Evolutionary conservation across 1,284 basidiomycete genomes (phyloP).

Genomic region (Sporisorium graminicola): DNA sequence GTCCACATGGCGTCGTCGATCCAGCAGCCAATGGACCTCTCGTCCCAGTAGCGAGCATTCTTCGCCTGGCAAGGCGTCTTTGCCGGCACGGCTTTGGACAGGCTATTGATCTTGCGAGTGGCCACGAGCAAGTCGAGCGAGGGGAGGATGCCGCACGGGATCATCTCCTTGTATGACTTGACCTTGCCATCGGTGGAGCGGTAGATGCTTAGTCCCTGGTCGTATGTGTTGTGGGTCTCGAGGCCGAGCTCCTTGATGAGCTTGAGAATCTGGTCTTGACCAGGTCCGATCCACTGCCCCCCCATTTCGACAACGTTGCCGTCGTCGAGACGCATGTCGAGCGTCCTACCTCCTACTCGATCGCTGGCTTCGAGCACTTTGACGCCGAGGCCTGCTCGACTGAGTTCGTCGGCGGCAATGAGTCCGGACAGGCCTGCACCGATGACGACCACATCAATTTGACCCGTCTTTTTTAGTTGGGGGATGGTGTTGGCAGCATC

Average conservation of each 20-base stretch:
- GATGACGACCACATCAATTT: constrained; percentile 70
- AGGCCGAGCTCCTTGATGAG: constrained; percentile 71
- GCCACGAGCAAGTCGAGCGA: constrained; percentile 41
- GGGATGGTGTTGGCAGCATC: not conserved
- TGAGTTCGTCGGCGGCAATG: constrained; percentile 71
- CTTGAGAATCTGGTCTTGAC: constrained; percentile 71
- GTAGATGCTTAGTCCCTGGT: constrained; percentile 42
- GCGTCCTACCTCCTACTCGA: constrained; percentile 72
- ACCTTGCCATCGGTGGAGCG: constrained; percentile 36
- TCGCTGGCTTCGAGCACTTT: constrained; percentile 72
- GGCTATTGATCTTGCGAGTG: constrained; percentile 47
- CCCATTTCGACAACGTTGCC: constrained; percentile 71
- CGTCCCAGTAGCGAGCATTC: constrained; percentile 38
- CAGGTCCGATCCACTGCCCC: constrained; percentile 73
- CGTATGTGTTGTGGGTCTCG: constrained; percentile 54
- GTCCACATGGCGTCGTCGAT: constrained; percentile 48
- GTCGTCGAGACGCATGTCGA: constrained; percentile 64
- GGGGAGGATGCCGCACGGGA: constrained; percentile 41
- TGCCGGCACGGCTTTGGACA: constrained; percentile 35
- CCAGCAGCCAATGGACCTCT: constrained; percentile 47
- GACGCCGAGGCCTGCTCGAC: constrained; percentile 69
- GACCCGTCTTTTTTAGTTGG: constrained; percentile 22
- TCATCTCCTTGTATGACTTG: constrained; percentile 39
- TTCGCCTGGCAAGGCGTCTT: constrained; percentile 25
- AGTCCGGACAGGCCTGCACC: constrained; percentile 72